A percentile compares a stretch with the other conserved stretches of the same genome.
These are phyloP conservation scores for Ogataea trehalophila DNA, from an alignment of 805 yeast genomes.

Conservation along the genomic window DNA sequence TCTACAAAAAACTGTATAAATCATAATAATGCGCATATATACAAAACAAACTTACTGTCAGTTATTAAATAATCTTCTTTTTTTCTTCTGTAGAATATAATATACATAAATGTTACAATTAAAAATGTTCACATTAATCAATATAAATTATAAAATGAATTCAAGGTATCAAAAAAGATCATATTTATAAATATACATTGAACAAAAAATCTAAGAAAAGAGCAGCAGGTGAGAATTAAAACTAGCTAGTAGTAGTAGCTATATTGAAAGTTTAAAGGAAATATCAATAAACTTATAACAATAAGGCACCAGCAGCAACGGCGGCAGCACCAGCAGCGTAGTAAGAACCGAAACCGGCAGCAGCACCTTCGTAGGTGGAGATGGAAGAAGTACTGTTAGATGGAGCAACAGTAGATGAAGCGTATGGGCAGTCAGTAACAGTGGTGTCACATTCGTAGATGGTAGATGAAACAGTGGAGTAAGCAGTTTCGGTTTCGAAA, in stretches of 20 bases:
- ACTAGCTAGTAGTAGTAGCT: neutral
- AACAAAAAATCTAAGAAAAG: neutral
- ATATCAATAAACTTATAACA: slow-evolving; percentile 21
- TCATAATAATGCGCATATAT: neutral
- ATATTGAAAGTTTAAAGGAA: neutral
- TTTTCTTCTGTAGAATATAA: no score
- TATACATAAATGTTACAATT: no score
- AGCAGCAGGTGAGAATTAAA: neutral
- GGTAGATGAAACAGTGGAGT: slow-evolving; percentile 35
- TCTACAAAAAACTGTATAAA: neutral
- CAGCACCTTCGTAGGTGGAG: slow-evolving; percentile 31
- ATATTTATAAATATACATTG: neutral
- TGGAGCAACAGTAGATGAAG: slow-evolving; percentile 15
- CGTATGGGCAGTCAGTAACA: slow-evolving; percentile 40
- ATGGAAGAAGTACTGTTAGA: slow-evolving; percentile 22
- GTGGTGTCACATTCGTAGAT: slow-evolving; percentile 35
- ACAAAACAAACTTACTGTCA: no score
- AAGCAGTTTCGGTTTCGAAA: slow-evolving; percentile 28
- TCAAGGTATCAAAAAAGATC: neutral
- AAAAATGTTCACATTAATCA: no score
- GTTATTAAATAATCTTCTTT: no score
- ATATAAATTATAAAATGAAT: no score
- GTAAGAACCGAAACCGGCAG: slow-evolving; percentile 24
- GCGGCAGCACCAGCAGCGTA: slow-evolving; percentile 33
- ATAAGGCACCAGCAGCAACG: slow-evolving; percentile 32